Base-by-base conservation (phyloP, 768 basidiomycete species). In the Dacryopinax spathularia region DNA sequence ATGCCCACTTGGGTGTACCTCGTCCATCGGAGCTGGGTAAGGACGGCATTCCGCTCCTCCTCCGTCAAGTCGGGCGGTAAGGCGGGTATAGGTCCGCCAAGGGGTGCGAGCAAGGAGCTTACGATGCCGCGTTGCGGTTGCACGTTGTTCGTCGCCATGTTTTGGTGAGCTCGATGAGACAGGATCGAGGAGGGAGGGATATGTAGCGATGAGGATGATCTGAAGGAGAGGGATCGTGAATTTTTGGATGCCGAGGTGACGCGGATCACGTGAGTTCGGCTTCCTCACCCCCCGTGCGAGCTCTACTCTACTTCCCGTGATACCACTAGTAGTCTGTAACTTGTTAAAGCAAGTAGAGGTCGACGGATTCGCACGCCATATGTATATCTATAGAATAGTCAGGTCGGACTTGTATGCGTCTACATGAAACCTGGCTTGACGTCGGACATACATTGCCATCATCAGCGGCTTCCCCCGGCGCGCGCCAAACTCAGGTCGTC, bases 1-100 rank as follows among this genome's bases (percentile, higher is more conserved):
- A 88, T 87, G 41, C 82, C 89, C 70, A 79, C 76, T 0, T 73
- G 68, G 75, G 88, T 86, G 74, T 81, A 85, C 65, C 81, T 74
- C 71, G 90, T 85, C 79, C 85, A 89, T 73, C 88, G 88, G 75
- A 88, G 84, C 67, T 82, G 80, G 73, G 91, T 83, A 62, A 83
- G 72, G 62, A 82, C 74, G 56, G 82, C 80, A 10, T 76, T 78
- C 25, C 88, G 79, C 71, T 96, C 92, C 60, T 91, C 88, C 69
- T 89, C 86, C 1, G 85, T 84, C 65, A 87, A 73, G 18, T 92
- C 93, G 36, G 89, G 84, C 13, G 93, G 92, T 39, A 93, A 29
- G 22, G 29, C 43, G 0, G 75, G 75, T 62, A 13, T 56, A 15
- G 48, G 48, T 20, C 48, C 48, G 29, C 48, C 48, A 2, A 56